Conservation (phyloP, 1,139 yeast species). For the Keqinozyma sinolaborantium region DNA sequence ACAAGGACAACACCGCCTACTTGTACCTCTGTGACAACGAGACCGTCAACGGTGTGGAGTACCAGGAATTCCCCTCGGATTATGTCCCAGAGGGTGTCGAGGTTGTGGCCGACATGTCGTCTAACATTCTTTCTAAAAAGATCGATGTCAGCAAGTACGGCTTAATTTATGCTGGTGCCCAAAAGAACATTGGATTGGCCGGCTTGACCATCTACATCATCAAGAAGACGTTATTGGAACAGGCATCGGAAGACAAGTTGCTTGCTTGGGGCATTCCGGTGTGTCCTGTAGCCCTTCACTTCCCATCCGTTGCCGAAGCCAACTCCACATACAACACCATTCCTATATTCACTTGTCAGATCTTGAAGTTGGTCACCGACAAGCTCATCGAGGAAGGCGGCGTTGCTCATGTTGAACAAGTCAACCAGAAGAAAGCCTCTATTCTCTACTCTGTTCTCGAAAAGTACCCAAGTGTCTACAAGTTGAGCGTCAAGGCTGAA, state of each 20-base stretch:
- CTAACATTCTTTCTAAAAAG: conserved; percentile 79
- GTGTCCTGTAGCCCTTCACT: conserved; percentile 85
- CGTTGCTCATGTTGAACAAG: conserved; percentile 45
- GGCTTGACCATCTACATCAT: conserved; percentile 90
- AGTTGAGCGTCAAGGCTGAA: conserved; percentile 55
- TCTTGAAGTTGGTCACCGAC: conserved; percentile 74
- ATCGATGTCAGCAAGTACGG: conserved; percentile 85
- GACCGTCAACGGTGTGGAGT: conserved; percentile 93
- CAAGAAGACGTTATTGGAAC: conserved; percentile 71
- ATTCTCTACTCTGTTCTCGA: conserved; percentile 65
- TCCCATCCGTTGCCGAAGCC: conserved; percentile 79
- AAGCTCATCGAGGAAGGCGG: conserved; percentile 63
- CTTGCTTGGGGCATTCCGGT: conserved; percentile 61
- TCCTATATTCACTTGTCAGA: conserved; percentile 87
- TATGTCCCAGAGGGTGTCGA: conserved; percentile 67
- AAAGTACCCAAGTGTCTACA: conserved; percentile 58
- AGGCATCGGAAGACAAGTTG: conserved; percentile 62
- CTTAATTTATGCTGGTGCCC: conserved; percentile 91
- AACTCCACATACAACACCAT: conserved; percentile 94
- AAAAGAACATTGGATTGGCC: conserved; percentile 94
- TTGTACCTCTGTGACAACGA: conserved; percentile 93
- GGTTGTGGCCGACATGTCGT: conserved; percentile 91
- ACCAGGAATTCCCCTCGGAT: conserved; percentile 42
- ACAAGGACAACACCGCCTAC: conserved; percentile 61
- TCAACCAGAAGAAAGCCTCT: conserved; percentile 59